Evolutionary conservation across 306 rosid genomes (phyloP).

Genomic region (Cotoneaster glaucophyllus): DNA sequence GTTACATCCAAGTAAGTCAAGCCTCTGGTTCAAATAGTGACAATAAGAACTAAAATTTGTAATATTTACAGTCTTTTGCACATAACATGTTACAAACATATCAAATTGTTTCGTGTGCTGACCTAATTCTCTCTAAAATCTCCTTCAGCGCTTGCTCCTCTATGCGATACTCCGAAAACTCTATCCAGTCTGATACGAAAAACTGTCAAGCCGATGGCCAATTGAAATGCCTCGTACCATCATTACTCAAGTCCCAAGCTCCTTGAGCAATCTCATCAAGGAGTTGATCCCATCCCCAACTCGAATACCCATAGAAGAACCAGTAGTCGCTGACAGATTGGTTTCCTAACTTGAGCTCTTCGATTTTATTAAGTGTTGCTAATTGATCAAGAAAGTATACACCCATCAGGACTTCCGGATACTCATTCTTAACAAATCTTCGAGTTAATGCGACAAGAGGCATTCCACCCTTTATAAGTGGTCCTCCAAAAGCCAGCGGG

Average conservation of each 20-base stretch:
- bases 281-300: constrained; percentile 85
- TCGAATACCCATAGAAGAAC: constrained; percentile 90
- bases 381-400: constrained; percentile 60
- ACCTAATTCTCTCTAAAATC: not conserved
- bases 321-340: constrained; percentile 43
- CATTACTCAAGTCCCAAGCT: constrained; percentile 60
- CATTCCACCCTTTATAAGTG: constrained; percentile 47
- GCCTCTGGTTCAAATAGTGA: not conserved
- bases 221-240: constrained; percentile 30
- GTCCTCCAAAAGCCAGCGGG: constrained; percentile 75
- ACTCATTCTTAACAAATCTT: constrained; percentile 15
- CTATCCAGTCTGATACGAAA: not conserved
- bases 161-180: not conserved
- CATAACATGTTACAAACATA: not conserved
- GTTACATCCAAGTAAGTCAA: not conserved
- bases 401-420: constrained; percentile 67
- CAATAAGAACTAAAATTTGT: not conserved
- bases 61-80: not conserved
- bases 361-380: constrained; percentile 34
- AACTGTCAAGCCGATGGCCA: constrained; percentile 55
- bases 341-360: constrained; percentile 45
- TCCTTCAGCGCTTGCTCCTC: not conserved
- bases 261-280: constrained; percentile 63
- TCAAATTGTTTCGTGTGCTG: not conserved
- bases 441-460: constrained; percentile 60